Evolutionary conservation across 2,329 filamentous ascomycete species (phyloP).

Genomic region (Madurella fahalii): DNA sequence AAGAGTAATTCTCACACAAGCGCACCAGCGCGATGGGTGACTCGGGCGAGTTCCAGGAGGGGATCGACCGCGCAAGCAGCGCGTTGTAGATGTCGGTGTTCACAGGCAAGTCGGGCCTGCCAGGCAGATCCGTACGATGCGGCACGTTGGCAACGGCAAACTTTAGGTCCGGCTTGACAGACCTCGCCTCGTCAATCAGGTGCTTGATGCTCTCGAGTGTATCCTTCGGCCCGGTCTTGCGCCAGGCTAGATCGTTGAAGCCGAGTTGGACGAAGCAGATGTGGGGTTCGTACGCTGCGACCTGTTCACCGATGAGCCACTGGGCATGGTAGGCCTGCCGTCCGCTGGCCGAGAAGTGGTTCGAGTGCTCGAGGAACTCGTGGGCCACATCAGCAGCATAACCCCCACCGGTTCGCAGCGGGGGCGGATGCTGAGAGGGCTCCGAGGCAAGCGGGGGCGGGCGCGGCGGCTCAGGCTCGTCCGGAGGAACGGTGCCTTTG

Average conservation of each 20-base stretch:
- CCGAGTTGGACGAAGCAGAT: conserved; percentile 33
- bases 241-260: conserved; percentile 35
- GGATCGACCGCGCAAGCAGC: conserved; percentile 24
- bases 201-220: conserved; percentile 24
- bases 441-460: conserved; percentile 19
- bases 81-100: conserved; percentile 29
- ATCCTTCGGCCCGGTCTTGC: conserved; percentile 18
- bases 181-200: conserved; percentile 31
- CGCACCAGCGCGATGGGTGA: conserved; percentile 34
- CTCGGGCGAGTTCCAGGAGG: conserved; percentile 24
- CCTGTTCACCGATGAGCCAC: conserved; percentile 27
- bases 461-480: conserved; percentile 14
- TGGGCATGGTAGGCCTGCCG: conserved; percentile 32
- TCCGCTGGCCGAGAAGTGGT: conserved; percentile 35
- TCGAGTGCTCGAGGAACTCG: conserved; percentile 26
- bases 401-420: conserved; percentile 24
- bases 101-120: conserved; percentile 25
- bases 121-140: conserved; percentile 24
- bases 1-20: conserved; percentile 31
- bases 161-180: conserved; percentile 27
- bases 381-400: conserved; percentile 30
- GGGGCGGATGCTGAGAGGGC: conserved; percentile 11
- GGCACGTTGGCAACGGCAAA: conserved; percentile 32
- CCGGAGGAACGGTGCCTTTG: conserved; percentile 31
- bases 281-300: conserved; percentile 31